phyloP scores from a whole-genome alignment of 129 eudicot species.

The Mikania micrantha region DNA sequence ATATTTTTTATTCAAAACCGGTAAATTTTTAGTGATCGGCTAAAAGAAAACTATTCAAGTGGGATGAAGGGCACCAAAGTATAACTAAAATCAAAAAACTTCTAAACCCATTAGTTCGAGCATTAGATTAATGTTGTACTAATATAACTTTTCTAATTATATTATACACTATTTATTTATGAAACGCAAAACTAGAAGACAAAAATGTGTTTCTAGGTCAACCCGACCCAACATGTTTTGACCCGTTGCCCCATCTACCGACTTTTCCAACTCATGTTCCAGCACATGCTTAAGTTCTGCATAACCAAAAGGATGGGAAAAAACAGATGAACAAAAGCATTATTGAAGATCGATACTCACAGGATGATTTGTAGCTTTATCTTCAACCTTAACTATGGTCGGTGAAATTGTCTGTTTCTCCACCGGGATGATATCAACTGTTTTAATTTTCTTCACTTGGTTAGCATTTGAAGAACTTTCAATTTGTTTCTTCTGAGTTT shows the following conservation, averaged over 20 bases:
- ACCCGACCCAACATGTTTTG: not conserved
- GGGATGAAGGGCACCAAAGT: not conserved
- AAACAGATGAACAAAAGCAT: slow-evolving; percentile 2
- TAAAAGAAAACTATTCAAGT: not conserved
- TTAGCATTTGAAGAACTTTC: slow-evolving; percentile 18
- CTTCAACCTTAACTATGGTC: slow-evolving; percentile 16
- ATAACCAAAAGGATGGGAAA: not conserved
- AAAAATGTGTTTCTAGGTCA: not conserved
- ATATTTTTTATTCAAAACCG: not conserved
- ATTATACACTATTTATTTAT: not conserved
- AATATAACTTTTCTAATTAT: not conserved
- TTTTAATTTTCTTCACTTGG: slow-evolving; percentile 9
- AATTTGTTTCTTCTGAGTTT: slow-evolving; percentile 12
- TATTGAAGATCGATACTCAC: slow-evolving; percentile 6
- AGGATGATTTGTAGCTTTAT: not conserved
- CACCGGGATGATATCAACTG: not conserved
- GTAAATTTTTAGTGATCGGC: not conserved
- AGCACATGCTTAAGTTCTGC: not conserved
- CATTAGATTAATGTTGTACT: not conserved
- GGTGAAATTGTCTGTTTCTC: slow-evolving; percentile 14
- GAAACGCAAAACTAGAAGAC: not conserved
- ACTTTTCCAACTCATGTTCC: not conserved
- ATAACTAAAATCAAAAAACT: not conserved
- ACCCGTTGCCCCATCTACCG: not conserved
- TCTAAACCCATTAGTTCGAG: not conserved